Percentiles rank a stretch among this genome's conserved stretches.
phyloP scores from a whole-genome alignment of 768 basidiomycete genomes.

The Mycena crocata region DNA sequence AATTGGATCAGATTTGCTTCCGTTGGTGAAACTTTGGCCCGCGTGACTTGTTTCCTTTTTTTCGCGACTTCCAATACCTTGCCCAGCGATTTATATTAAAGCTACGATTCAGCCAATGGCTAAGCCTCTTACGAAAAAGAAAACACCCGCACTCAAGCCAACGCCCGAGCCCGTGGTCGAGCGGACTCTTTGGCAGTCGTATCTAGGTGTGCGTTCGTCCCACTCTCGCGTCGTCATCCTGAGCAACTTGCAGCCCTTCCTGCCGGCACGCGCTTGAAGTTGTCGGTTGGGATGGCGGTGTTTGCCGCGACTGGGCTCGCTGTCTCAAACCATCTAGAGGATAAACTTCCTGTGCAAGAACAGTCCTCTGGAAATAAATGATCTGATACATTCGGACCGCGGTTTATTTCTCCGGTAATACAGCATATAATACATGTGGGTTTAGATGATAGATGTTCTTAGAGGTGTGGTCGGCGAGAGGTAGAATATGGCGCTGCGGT shows the following conservation, averaged over 20 bases:
- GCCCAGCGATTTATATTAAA: too few species aligned
- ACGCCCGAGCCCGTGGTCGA: conserved; percentile 27
- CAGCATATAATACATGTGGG: neutral
- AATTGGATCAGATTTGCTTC: too few species aligned
- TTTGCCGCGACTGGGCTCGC: conserved; percentile 60
- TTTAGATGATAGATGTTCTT: too few species aligned
- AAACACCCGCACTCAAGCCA: conserved; percentile 14
- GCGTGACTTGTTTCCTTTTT: too few species aligned
- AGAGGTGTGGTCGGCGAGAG: too few species aligned
- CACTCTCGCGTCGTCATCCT: conserved; percentile 21
- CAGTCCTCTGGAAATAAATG: conserved; percentile 23
- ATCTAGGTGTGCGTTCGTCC: conserved; percentile 46
- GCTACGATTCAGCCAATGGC: neutral
- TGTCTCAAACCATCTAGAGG: conserved; percentile 65
- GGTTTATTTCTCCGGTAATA: neutral
- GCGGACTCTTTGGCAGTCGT: conserved; percentile 57
- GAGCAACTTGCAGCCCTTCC: conserved; percentile 58
- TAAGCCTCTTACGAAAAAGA: neutral
- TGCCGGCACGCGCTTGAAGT: conserved; percentile 60
- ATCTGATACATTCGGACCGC: conserved; percentile 17
- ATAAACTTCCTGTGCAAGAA: conserved; percentile 44
- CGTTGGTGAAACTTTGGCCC: too few species aligned
- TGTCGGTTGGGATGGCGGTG: conserved; percentile 61
- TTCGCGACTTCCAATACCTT: too few species aligned
- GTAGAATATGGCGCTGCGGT: neutral